Evolutionary conservation across 345 rosid species (phyloP).

Genomic region (Pistacia vera): DNA sequence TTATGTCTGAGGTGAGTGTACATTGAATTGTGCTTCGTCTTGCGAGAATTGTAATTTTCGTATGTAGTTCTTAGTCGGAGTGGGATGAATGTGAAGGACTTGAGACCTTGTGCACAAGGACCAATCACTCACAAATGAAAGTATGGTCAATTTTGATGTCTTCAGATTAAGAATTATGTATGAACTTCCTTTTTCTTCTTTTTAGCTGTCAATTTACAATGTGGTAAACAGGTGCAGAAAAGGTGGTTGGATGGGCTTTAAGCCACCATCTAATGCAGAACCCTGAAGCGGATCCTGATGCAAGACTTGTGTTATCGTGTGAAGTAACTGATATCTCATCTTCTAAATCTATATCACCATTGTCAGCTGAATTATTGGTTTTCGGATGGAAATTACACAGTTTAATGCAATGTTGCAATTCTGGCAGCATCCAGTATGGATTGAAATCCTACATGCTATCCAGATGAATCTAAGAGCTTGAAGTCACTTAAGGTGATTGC

Average conservation of each 20-base stretch:
- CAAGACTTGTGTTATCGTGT: slow-evolving; percentile 57
- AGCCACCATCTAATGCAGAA: slow-evolving; percentile 79
- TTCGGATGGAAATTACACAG: slow-evolving; percentile 17
- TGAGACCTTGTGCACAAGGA: slow-evolving; percentile 70
- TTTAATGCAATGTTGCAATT: slow-evolving; percentile 32
- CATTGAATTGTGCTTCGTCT: background rate
- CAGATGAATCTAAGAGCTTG: slow-evolving; percentile 74
- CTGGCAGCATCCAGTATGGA: slow-evolving; percentile 73
- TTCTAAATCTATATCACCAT: slow-evolving; percentile 11
- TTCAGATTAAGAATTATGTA: slow-evolving; percentile 5
- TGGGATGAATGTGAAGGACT: slow-evolving; percentile 74
- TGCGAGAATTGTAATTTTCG: slow-evolving; percentile 19
- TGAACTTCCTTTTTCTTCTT: background rate
- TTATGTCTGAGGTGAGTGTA: too few relatives aligned
- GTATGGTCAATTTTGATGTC: slow-evolving; percentile 40
- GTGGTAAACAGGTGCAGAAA: slow-evolving; percentile 70
- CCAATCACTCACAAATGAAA: slow-evolving; percentile 75
- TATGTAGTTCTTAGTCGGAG: slow-evolving; percentile 56
- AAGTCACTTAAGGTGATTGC: slow-evolving; percentile 78
- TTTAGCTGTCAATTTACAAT: slow-evolving; percentile 5
- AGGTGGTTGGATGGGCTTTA: slow-evolving; percentile 85
- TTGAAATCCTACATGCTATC: slow-evolving; percentile 61
- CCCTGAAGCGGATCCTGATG: slow-evolving; percentile 59
- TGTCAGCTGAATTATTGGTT: slow-evolving; percentile 25
- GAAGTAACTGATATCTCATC: slow-evolving; percentile 51